Conservation (phyloP, 164 flowering plant genomes). For the Amborella trichopoda region DNA sequence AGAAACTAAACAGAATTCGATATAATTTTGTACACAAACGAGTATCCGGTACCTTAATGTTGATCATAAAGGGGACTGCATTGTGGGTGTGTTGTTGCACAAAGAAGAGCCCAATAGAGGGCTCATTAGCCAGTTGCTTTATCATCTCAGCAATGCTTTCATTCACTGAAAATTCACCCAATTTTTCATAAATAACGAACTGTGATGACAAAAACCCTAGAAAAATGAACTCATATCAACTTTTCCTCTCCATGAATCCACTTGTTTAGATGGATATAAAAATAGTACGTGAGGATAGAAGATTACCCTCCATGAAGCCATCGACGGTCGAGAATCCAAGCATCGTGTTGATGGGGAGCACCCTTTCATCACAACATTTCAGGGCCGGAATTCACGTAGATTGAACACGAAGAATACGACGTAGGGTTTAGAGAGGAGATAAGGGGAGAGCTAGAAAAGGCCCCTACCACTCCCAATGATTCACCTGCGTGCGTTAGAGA, state of each 20-base stretch:
- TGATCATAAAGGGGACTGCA: constrained; percentile 55
- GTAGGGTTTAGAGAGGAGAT: too few species aligned
- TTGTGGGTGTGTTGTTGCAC: constrained; percentile 76
- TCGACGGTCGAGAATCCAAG: constrained; percentile 18
- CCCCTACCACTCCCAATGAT: too few species aligned
- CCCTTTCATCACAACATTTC: background rate
- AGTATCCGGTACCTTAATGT: constrained; percentile 19
- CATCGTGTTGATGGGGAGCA: background rate
- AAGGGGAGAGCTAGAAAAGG: too few species aligned
- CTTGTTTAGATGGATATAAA: too few species aligned
- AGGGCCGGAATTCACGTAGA: background rate
- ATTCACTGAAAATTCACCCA: constrained; percentile 20
- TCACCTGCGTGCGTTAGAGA: too few species aligned
- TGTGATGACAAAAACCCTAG: too few species aligned
- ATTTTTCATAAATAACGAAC: too few species aligned
- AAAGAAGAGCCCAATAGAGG: constrained; percentile 87
- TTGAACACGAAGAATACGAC: too few species aligned
- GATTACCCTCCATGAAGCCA: constrained; percentile 23
- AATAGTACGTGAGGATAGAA: too few species aligned
- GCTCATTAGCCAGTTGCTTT: constrained; percentile 80
- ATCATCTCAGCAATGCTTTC: constrained; percentile 73
- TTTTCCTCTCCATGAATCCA: too few species aligned
- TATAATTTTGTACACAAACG: background rate
- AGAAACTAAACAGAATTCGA: background rate
- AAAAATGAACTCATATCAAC: too few species aligned